Conservation (phyloP, 129 eudicot genomes). For the Gnaphalium uliginosum region DNA sequence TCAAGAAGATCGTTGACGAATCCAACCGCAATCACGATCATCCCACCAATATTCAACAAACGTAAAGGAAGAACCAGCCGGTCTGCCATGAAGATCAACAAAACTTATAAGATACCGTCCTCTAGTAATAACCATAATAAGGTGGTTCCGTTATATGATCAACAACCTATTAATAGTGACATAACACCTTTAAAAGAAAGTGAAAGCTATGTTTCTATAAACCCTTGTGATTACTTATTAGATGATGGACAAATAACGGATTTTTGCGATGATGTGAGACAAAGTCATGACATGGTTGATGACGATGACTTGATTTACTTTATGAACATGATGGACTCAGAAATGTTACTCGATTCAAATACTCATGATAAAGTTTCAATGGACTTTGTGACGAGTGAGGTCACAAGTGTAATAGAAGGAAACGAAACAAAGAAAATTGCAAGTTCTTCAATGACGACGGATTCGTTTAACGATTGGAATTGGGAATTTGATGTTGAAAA, state of each 20-base stretch:
- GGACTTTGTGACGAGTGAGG: neutral
- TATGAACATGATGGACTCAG: slow-evolving; percentile 30
- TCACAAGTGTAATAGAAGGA: neutral
- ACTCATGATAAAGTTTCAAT: slow-evolving; percentile 5
- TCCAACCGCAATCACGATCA: neutral
- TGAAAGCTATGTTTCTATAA: neutral
- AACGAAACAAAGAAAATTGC: neutral
- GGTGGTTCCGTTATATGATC: neutral
- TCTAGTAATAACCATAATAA: neutral
- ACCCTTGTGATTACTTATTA: neutral
- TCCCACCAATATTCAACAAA: slow-evolving; percentile 21
- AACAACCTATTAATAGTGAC: slow-evolving; percentile 7
- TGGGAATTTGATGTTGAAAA: slow-evolving; percentile 29
- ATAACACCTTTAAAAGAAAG: slow-evolving; percentile 7
- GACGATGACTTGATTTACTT: slow-evolving; percentile 27
- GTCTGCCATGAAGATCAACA: slow-evolving; percentile 47
- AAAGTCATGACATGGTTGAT: neutral
- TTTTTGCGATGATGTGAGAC: neutral
- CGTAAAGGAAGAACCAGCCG: slow-evolving; percentile 49
- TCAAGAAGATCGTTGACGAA: slow-evolving; percentile 24
- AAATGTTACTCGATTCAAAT: neutral
- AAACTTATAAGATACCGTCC: slow-evolving; percentile 2
- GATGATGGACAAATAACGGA: neutral
- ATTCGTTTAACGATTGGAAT: slow-evolving; percentile 21
- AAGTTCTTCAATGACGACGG: slow-evolving; percentile 1